Base-by-base conservation (phyloP, 2,329 filamentous ascomycete species). In the Fusarium nelsonii region DNA sequence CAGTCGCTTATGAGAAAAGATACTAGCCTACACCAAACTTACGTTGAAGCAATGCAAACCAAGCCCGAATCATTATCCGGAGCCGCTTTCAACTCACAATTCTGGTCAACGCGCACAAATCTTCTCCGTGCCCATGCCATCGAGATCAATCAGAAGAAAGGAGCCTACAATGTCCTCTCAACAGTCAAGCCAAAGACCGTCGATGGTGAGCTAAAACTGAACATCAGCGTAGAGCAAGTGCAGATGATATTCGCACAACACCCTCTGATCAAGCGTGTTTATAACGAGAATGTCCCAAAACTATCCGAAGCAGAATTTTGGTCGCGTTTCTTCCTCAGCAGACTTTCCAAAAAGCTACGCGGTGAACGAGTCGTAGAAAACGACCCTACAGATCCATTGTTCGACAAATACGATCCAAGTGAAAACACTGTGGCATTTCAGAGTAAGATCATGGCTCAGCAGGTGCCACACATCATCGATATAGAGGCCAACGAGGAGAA, bases 401-500 rank as follows among this genome's bases (percentile, higher is more conserved):
- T 98, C 65, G 96, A 98, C 79, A 91, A 91, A 70, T 97, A 97
- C 77, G 87, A 97, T 26, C 89, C 91, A 61, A 86, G 87, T 37
- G 91, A 93, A 65, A 91, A 93, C 70, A 84, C 85, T 33, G 78
- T 82, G 20, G 80, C 80, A 36, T 82, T 86, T 45, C 80, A 84
- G 12, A 85, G 82, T 74, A 85, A 84, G 69, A 83, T 88, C 48
- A 82, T 87, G 69, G 82, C 90, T 5, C 83, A 90, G 34, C 87
- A 91, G 58, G 89, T 99, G 20, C 94, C 96, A 1, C 90, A 94
- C 73, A 94, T 97, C 69, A 94, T 99, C 72, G 92, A 99, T 77
- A 81, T 99, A 28, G 93, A 95, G 76, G 96, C 91, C 32, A 99
- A 99, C 75, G 96, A 98, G 80, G 92, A 96, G 78, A 95, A 99